Conservation (phyloP, 345 rosid genomes). For the Populus pruinosa region DNA sequence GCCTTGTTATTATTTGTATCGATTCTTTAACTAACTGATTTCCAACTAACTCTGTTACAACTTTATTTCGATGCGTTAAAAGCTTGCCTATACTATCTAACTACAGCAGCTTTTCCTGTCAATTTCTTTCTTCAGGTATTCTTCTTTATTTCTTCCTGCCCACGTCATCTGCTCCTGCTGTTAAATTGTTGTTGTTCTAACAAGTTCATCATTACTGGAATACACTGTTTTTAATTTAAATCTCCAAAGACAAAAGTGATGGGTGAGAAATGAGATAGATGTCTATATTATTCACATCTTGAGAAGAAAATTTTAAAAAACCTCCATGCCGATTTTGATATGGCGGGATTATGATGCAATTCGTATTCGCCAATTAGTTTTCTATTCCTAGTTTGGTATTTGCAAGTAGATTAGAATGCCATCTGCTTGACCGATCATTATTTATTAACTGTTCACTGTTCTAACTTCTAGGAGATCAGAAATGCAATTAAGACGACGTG, state of each 20-base stretch:
- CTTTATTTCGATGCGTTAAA: no score
- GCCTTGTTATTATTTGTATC: no score
- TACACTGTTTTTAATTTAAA: not conserved
- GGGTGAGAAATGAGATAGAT: not conserved
- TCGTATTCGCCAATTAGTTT: not conserved
- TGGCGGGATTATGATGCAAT: not conserved
- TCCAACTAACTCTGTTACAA: no score
- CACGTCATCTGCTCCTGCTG: no score
- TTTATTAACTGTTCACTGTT: slow-evolving; percentile 8
- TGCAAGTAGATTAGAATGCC: not conserved
- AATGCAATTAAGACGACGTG: slow-evolving; percentile 81
- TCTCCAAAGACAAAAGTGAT: not conserved
- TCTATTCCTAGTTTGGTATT: not conserved
- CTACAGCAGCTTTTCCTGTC: no score
- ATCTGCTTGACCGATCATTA: not conserved
- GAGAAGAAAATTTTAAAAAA: not conserved
- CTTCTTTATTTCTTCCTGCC: no score
- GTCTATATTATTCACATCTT: not conserved
- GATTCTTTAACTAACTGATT: no score
- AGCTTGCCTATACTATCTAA: no score
- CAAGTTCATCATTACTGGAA: not conserved
- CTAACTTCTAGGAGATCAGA: slow-evolving; percentile 59
- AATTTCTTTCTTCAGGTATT: no score
- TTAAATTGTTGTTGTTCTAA: no score
- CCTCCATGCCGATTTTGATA: not conserved